These are phyloP conservation scores for Boletus vermiculosoides DNA, from an alignment of 768 basidiomycete genomes.

Conservation along the genomic window DNA sequence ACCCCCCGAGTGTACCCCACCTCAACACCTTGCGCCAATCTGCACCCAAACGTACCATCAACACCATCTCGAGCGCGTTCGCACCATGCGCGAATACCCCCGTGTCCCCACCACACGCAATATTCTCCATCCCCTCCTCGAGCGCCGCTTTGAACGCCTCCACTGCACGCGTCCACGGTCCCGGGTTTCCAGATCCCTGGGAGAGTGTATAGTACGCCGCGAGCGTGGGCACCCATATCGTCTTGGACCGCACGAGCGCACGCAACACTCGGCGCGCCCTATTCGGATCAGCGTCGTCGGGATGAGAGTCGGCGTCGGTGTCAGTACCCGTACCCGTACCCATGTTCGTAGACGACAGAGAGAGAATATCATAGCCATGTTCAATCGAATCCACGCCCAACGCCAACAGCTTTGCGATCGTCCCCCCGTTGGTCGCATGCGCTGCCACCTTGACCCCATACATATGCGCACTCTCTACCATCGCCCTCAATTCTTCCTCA, in stretches of 20 bases:
- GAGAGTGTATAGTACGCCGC: constrained; percentile 43
- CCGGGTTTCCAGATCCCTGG: constrained; percentile 10
- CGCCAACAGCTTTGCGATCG: constrained; percentile 33
- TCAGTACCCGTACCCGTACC: neutral
- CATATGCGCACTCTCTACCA: constrained; percentile 52
- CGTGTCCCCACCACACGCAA: constrained; percentile 66
- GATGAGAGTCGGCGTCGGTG: neutral
- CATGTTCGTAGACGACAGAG: neutral
- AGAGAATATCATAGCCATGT: constrained; percentile 43
- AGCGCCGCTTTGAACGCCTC: constrained; percentile 48
- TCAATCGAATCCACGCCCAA: constrained; percentile 52
- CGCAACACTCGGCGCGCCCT: constrained; percentile 2
- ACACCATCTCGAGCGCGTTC: constrained; percentile 58
- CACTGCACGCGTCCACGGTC: constrained; percentile 38
- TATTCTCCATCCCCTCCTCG: constrained; percentile 40
- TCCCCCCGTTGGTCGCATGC: constrained; percentile 42
- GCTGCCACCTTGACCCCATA: constrained; percentile 58
- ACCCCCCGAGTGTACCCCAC: constrained; percentile 61
- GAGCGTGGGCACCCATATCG: constrained; percentile 61
- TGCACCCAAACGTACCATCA: constrained; percentile 59
- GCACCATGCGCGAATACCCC: constrained; percentile 61
- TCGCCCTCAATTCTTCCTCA: constrained; percentile 42
- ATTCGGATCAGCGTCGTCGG: constrained; percentile 7
- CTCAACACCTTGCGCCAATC: constrained; percentile 49
- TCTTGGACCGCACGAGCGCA: constrained; percentile 28